phyloP scores from a whole-genome alignment of 176 grass and related monocot species.

The Pontederia paniculata region DNA sequence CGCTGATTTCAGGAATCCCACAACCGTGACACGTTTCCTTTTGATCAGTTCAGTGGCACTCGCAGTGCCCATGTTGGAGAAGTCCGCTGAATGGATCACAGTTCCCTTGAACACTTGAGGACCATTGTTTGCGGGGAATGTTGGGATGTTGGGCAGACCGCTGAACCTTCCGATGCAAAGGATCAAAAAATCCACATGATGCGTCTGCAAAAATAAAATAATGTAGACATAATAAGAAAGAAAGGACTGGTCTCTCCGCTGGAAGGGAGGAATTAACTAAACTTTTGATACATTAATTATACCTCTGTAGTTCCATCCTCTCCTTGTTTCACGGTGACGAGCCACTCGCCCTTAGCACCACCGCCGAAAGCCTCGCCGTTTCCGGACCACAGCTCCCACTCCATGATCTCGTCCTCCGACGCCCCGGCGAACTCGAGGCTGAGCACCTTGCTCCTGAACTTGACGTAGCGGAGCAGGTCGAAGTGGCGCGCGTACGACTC shows the following conservation, averaged over 20 bases:
- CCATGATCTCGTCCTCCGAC: conserved; percentile 18
- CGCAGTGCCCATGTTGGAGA: conserved; percentile 21
- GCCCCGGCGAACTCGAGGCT: conserved; percentile 29
- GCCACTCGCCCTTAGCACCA: not conserved
- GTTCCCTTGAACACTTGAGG: conserved; percentile 41
- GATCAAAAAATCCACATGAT: conserved; percentile 60
- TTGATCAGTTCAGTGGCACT: conserved; percentile 27
- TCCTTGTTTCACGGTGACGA: too few relatives aligned
- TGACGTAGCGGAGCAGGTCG: conserved; percentile 34
- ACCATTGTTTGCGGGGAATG: conserved; percentile 32
- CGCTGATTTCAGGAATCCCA: conserved; percentile 50
- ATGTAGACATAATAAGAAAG: too few relatives aligned
- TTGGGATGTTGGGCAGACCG: conserved; percentile 49
- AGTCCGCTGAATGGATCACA: conserved; percentile 62
- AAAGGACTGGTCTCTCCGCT: too few relatives aligned
- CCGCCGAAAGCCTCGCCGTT: conserved; percentile 62
- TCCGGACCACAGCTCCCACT: conserved; percentile 49
- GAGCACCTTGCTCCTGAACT: conserved; percentile 31
- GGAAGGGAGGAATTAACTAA: too few relatives aligned
- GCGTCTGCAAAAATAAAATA: too few relatives aligned
- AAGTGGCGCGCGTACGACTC: conserved; percentile 61
- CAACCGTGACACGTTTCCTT: conserved; percentile 35
- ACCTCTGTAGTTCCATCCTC: too few relatives aligned
- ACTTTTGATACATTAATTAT: too few relatives aligned
- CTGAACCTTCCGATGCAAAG: conserved; percentile 77